Evolutionary conservation across 345 rosid species (phyloP).

Genomic region (Eucalyptus caleyi): DNA sequence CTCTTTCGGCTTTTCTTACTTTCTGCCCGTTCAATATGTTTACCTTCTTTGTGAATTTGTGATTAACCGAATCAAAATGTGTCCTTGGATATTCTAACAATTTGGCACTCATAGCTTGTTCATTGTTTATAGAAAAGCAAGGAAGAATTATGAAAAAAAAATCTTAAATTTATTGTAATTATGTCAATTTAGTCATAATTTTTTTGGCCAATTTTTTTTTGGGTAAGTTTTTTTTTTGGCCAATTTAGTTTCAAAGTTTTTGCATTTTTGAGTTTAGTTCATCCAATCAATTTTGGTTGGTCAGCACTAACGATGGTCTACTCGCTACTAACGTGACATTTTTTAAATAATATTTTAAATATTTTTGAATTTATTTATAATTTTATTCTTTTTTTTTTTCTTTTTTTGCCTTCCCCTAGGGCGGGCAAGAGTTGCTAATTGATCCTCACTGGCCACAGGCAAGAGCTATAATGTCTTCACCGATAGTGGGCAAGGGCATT

Average conservation of each 20-base stretch:
- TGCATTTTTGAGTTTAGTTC: accelerated
- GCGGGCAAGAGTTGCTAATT: too few relatives aligned
- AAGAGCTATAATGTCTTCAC: too few relatives aligned
- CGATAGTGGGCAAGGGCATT: accelerated
- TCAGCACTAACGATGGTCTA: accelerated
- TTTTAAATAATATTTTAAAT: too few relatives aligned
- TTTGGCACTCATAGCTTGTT: background rate
- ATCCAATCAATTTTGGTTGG: accelerated
- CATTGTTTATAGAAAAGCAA: accelerated
- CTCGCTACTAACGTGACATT: accelerated
- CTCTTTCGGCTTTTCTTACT: background rate
- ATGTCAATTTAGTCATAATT: too few relatives aligned
- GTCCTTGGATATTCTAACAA: background rate
- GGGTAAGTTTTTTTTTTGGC: too few relatives aligned
- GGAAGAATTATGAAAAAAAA: too few relatives aligned
- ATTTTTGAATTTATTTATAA: too few relatives aligned
- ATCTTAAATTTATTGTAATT: accelerated
- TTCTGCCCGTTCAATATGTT: background rate
- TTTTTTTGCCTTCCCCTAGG: accelerated
- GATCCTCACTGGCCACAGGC: accelerated
- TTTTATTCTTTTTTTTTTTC: too few relatives aligned
- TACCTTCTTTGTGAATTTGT: background rate
- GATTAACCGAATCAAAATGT: background rate
- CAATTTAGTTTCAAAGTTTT: accelerated
- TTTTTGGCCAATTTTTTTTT: too few relatives aligned